Percentiles rank a stretch among this genome's conserved stretches.
Conservation (phyloP, 179 eudicot species). For the Spinacia oleracea region DNA sequence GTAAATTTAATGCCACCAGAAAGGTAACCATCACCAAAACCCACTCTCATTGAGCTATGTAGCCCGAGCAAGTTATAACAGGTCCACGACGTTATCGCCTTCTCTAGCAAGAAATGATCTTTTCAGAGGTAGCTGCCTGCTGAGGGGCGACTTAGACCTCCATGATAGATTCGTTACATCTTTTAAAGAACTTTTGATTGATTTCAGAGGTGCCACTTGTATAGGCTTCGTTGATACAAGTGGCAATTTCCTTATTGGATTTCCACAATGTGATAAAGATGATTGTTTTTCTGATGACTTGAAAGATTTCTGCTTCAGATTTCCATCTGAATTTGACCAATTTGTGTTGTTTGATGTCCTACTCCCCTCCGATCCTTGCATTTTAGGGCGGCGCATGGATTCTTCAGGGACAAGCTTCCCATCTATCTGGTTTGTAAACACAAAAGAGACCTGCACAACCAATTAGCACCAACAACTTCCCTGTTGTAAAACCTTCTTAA, state of each 20-base stretch:
- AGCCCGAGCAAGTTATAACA: not conserved
- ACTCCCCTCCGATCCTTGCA: constrained; percentile 10
- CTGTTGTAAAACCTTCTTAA: constrained; percentile 1
- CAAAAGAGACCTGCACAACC: constrained; percentile 77
- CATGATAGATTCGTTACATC: constrained; percentile 37
- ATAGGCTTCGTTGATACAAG: constrained; percentile 29
- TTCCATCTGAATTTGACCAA: constrained; percentile 30
- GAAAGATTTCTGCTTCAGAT: constrained; percentile 19
- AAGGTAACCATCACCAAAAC: not conserved
- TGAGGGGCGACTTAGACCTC: constrained; percentile 39
- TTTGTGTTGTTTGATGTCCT: constrained; percentile 5
- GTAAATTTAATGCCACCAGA: not conserved
- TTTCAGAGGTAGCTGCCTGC: constrained; percentile 54
- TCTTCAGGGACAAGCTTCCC: constrained; percentile 92
- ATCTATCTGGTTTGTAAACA: constrained; percentile 83
- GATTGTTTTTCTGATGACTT: constrained; percentile 31
- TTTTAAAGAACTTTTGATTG: constrained; percentile 33
- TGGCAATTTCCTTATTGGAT: constrained; percentile 21
- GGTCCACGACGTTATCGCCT: constrained; percentile 7
- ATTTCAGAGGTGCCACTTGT: constrained; percentile 25
- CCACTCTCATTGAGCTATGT: not conserved
- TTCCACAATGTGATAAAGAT: constrained; percentile 19
- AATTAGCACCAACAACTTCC: constrained; percentile 4
- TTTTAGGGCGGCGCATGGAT: constrained; percentile 42
- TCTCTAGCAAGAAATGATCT: constrained; percentile 23